Percentiles rank a stretch among this genome's conserved stretches.
Evolutionary conservation across 108 stramenopile genomes (phyloP).

Genomic region (Cyclotella distinguenda): DNA sequence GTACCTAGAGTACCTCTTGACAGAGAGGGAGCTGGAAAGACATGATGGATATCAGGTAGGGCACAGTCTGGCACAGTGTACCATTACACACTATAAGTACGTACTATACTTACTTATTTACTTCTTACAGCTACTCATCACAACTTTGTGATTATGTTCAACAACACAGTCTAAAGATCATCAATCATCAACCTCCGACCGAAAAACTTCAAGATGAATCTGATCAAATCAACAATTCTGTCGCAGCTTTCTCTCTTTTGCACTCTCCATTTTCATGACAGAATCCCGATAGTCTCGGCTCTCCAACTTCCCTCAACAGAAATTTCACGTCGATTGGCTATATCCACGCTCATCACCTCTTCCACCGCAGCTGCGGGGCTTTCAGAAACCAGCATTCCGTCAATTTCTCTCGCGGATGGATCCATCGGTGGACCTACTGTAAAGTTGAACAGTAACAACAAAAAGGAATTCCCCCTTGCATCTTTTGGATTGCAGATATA

Average conservation of each 20-base stretch:
- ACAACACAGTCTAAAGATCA: neutral
- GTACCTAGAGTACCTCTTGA: too few species aligned
- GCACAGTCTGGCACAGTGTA: too few species aligned
- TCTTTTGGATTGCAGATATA: constrained; percentile 78
- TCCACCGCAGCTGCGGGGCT: constrained; percentile 16
- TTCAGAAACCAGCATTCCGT: neutral
- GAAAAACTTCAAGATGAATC: neutral
- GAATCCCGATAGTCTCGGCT: constrained; percentile 2
- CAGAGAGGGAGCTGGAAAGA: too few species aligned
- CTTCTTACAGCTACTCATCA: too few species aligned
- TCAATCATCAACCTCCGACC: neutral
- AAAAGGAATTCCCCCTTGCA: constrained; percentile 60
- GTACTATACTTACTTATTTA: too few species aligned
- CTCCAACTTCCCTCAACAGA: constrained; percentile 25
- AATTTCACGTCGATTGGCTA: constrained; percentile 36
- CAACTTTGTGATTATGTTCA: too few species aligned
- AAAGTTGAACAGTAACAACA: constrained; percentile 39
- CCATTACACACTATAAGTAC: too few species aligned
- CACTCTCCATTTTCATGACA: neutral
- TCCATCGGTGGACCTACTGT: constrained; percentile 6
- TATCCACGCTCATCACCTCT: constrained; percentile 25
- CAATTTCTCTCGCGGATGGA: constrained; percentile 3
- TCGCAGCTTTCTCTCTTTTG: neutral
- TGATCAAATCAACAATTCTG: neutral
- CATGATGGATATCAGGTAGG: too few species aligned